These are phyloP conservation scores for Picea glauca DNA, from an alignment of 75 land plant genomes.

Conservation along the genomic window DNA sequence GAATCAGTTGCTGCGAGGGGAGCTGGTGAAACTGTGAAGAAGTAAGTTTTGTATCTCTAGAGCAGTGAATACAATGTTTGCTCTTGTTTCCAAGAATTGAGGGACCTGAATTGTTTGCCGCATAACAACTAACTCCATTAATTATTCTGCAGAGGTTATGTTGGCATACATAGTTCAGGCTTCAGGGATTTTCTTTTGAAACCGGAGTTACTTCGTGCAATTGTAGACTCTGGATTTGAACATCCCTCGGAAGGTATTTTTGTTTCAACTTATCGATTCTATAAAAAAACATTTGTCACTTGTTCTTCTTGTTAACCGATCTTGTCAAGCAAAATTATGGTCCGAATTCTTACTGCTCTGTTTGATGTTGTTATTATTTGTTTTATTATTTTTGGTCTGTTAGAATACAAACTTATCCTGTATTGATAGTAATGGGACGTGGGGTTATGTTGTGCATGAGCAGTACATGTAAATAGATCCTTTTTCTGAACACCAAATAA, in stretches of 20 bases:
- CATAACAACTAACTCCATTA: background rate
- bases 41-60: constrained; percentile 43
- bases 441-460: too few relatives aligned
- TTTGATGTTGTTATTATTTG: too few relatives aligned
- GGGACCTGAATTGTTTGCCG: background rate
- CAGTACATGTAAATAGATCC: too few relatives aligned
- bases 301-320: too few relatives aligned
- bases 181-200: constrained; percentile 96
- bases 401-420: too few relatives aligned
- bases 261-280: too few relatives aligned
- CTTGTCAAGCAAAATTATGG: too few relatives aligned
- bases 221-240: constrained; percentile 98
- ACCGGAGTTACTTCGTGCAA: constrained; percentile 95
- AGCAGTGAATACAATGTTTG: background rate
- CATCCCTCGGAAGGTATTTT: constrained; percentile 97
- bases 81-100: background rate
- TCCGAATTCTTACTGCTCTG: too few relatives aligned
- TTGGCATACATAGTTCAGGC: constrained; percentile 98
- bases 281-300: too few relatives aligned
- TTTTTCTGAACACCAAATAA: too few relatives aligned
- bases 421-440: too few relatives aligned
- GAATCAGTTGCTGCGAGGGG: constrained; percentile 71
- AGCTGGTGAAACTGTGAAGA: constrained; percentile 82
- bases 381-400: too few relatives aligned
- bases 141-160: constrained; percentile 77